These are phyloP conservation scores for Yamadazyma pseudoaaseri DNA, from an alignment of 1,139 yeast genomes.

Conservation along the genomic window DNA sequence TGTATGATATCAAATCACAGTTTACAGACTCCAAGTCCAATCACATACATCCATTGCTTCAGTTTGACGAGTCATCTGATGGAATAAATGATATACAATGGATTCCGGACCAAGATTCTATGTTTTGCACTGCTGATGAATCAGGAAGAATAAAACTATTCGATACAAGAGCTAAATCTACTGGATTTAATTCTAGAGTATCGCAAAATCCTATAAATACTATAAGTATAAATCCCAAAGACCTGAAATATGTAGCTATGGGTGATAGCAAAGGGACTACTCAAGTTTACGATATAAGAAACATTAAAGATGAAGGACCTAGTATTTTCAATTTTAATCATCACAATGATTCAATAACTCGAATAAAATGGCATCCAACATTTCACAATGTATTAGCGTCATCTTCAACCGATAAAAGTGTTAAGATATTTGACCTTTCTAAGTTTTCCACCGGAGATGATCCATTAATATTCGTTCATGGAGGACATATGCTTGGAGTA, in stretches of 20 bases:
- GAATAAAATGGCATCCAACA: conserved; percentile 77
- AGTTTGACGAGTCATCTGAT: conserved; percentile 13
- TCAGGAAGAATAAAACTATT: conserved; percentile 44
- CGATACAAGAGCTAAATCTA: conserved; percentile 43
- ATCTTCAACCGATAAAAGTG: conserved; percentile 69
- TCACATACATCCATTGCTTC: conserved; percentile 5
- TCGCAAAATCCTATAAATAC: conserved; percentile 59
- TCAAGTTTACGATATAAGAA: conserved; percentile 70
- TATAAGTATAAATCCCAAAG: conserved; percentile 59
- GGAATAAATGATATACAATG: conserved; percentile 67
- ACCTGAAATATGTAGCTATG: conserved; percentile 55
- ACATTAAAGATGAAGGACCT: conserved; percentile 21
- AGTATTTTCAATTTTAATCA: conserved; percentile 26
- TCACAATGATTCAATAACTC: conserved; percentile 64
- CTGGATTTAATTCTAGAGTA: conserved; percentile 23
- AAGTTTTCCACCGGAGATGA: conserved; percentile 32
- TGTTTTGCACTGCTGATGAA: conserved; percentile 61
- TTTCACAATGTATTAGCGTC: conserved; percentile 62
- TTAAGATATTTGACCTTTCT: conserved; percentile 67
- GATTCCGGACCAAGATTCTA: conserved; percentile 56
- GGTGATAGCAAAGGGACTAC: conserved; percentile 67
- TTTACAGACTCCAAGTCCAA: conserved; percentile 10
- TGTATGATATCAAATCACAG: conserved; percentile 33
- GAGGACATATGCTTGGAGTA: conserved; percentile 88
- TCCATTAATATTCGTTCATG: conserved; percentile 68